A percentile compares a stretch with the other conserved stretches of the same genome.
phyloP scores from a whole-genome alignment of 2,329 filamentous ascomycete genomes.

The Kalaharituber pfeilii region DNA sequence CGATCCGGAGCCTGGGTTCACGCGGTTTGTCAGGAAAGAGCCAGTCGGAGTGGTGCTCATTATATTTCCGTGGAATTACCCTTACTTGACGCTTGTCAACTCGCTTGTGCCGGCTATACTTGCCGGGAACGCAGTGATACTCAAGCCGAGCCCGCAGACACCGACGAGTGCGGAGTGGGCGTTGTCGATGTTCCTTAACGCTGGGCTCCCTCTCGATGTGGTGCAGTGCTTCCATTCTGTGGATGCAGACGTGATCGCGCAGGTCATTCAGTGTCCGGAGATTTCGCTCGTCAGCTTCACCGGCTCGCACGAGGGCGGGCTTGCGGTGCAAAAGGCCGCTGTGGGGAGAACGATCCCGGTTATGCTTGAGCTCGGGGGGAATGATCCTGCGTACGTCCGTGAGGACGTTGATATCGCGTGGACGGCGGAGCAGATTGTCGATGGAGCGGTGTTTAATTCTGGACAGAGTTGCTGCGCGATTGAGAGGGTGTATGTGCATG shows the following conservation, averaged over 20 bases:
- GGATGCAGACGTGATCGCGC: slow-evolving; percentile 56
- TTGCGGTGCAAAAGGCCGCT: slow-evolving; percentile 71
- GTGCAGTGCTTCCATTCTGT: slow-evolving; percentile 88
- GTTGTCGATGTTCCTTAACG: slow-evolving; percentile 55
- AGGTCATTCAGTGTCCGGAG: slow-evolving; percentile 57
- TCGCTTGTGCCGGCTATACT: slow-evolving; percentile 82
- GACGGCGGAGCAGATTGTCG: slow-evolving; percentile 87
- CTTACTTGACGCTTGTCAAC: slow-evolving; percentile 85
- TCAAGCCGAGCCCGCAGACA: slow-evolving; percentile 91
- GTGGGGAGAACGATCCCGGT: slow-evolving; percentile 70
- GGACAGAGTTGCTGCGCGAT: slow-evolving; percentile 95
- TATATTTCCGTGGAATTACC: slow-evolving; percentile 96
- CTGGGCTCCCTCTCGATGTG: slow-evolving; percentile 66
- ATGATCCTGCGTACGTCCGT: slow-evolving; percentile 82
- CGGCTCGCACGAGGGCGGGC: slow-evolving; percentile 71
- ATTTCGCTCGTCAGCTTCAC: slow-evolving; percentile 82
- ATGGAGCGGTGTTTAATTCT: slow-evolving; percentile 93
- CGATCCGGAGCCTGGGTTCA: slow-evolving; percentile 73
- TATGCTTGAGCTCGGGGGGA: slow-evolving; percentile 80
- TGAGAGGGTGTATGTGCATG: slow-evolving; percentile 80
- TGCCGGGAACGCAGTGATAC: slow-evolving; percentile 73
- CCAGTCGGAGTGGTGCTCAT: slow-evolving; percentile 76
- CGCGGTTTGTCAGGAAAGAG: slow-evolving; percentile 72
- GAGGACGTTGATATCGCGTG: slow-evolving; percentile 72
- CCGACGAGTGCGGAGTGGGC: slow-evolving; percentile 81